A percentile compares a stretch with the other conserved stretches of the same genome.
phyloP scores from a whole-genome alignment of 495 filamentous ascomycete genomes.

The Penicillium ucsense region DNA sequence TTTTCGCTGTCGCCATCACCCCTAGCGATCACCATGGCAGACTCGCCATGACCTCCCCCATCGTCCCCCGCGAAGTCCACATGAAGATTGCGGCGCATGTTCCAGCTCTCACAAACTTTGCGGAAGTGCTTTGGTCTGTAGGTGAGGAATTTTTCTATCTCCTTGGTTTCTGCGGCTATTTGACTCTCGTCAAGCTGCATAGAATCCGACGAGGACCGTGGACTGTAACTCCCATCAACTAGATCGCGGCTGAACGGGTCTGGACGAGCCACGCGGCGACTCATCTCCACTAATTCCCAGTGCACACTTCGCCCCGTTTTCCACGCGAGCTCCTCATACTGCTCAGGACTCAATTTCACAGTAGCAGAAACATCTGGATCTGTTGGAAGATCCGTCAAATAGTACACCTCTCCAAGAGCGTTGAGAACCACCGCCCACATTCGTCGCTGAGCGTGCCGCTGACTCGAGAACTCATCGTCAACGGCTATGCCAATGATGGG shows the following conservation, averaged over 20 bases:
- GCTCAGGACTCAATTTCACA: conserved; percentile 25
- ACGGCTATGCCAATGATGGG: conserved; percentile 81
- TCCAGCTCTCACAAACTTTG: conserved; percentile 75
- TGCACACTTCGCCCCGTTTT: conserved; percentile 62
- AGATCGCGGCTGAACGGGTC: conserved; percentile 54
- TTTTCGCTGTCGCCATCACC: conserved; percentile 48
- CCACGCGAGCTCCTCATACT: conserved; percentile 63
- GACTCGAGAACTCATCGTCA: conserved; percentile 66
- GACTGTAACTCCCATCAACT: conserved; percentile 58
- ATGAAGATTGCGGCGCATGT: conserved; percentile 78
- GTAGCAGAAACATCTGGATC: conserved; percentile 21
- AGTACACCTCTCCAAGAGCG: conserved; percentile 86
- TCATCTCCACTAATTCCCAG: conserved; percentile 73
- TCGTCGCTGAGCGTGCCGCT: conserved; percentile 56
- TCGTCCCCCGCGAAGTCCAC: conserved; percentile 86
- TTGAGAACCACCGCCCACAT: conserved; percentile 85
- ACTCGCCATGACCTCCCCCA: conserved; percentile 60
- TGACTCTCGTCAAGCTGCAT: conserved; percentile 65
- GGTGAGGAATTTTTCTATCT: conserved; percentile 67
- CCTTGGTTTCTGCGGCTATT: conserved; percentile 60
- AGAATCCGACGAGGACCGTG: conserved; percentile 57
- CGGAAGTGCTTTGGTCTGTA: conserved; percentile 72
- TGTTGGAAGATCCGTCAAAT: conserved; percentile 58
- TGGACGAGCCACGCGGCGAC: conserved; percentile 56
- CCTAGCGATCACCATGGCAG: conserved; percentile 61